Conservation (phyloP, 2,329 filamentous ascomycete species). For the Geosmithia putterillii region DNA sequence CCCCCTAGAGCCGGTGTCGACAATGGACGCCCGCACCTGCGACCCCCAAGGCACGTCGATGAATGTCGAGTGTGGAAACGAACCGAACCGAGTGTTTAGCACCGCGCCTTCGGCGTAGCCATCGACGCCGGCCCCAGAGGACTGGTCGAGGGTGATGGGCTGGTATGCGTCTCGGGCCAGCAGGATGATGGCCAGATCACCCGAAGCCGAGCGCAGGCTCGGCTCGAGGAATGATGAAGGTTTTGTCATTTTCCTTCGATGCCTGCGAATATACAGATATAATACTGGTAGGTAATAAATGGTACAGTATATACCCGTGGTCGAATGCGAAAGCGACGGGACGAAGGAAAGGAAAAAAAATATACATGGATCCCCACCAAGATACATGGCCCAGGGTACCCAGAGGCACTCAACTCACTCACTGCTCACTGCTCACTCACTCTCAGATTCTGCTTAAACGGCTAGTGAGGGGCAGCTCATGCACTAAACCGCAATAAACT, state of each 20-base stretch:
- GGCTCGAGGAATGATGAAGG: slow-evolving; percentile 71
- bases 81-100: slow-evolving; percentile 88
- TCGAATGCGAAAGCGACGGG: too few species aligned
- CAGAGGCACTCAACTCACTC: too few species aligned
- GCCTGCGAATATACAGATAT: neutral
- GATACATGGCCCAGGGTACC: too few species aligned
- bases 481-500: neutral
- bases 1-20: slow-evolving; percentile 84
- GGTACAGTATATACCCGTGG: too few species aligned
- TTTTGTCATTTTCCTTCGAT: too few species aligned
- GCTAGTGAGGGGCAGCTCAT: neutral
- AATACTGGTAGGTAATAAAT: neutral
- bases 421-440: too few species aligned
- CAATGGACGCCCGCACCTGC: slow-evolving; percentile 77
- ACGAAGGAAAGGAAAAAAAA: too few species aligned
- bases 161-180: slow-evolving; percentile 78
- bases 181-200: slow-evolving; percentile 71
- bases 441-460: too few species aligned
- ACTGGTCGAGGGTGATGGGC: slow-evolving; percentile 56
- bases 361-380: neutral
- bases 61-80: slow-evolving; percentile 69
- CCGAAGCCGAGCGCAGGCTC: slow-evolving; percentile 44
- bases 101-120: slow-evolving; percentile 68
- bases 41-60: slow-evolving; percentile 79
- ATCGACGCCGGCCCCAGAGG: slow-evolving; percentile 44